Base-by-base conservation (phyloP, 768 basidiomycete species). In the Suillus subluteus region DNA sequence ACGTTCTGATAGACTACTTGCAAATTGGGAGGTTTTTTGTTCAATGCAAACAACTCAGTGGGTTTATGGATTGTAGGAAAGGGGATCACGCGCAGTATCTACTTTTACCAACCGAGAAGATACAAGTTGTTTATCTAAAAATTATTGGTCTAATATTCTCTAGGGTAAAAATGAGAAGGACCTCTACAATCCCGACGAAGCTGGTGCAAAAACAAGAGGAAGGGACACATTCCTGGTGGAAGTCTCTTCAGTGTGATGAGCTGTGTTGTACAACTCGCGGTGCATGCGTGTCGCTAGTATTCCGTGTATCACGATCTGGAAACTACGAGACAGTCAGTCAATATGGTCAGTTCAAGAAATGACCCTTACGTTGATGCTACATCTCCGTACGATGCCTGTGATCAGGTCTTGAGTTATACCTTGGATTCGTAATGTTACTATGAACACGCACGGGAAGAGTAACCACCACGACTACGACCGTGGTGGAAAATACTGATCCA, bases 141-240 rank as follows among this genome's bases (percentile, higher is more conserved):
- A 82, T 63, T 0, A 71, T 18, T 18, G 76, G 78, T 66, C 82
- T 80, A 44, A 73, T 80, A 8, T 82, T 50, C 23, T 61, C 40
- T 40, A 40, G 12, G 40, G n/a, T n/a, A n/a, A n/a, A n/a, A n/a
- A 6, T 40, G 6, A 54, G n/a, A 23, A 16, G 6, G n/a, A 13
- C n/a, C 16, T 12, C 26, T 11, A 12, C 11, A 9, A 15, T 11
- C 16, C 38, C 4, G 4, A 59, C 38, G 15, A 5, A 11, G 23
- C 15, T 7, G 2, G 23, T 41, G 38, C 58, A 26, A 59, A 59
- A 41, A 40, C 15, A 41, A 59, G 15, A 26, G 9, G 38, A 41
- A 56, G 35, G 21, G 58, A 59, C 9, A 21, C 1, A 18, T 11
- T 18, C 38, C 38, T 16, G 1, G 3, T 9, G 38, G 9, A 59